Evolutionary conservation across 331 rosid genomes (phyloP), one percentile per base, ranked within the genome.

Genomic region (Ulmus americana): DNA sequence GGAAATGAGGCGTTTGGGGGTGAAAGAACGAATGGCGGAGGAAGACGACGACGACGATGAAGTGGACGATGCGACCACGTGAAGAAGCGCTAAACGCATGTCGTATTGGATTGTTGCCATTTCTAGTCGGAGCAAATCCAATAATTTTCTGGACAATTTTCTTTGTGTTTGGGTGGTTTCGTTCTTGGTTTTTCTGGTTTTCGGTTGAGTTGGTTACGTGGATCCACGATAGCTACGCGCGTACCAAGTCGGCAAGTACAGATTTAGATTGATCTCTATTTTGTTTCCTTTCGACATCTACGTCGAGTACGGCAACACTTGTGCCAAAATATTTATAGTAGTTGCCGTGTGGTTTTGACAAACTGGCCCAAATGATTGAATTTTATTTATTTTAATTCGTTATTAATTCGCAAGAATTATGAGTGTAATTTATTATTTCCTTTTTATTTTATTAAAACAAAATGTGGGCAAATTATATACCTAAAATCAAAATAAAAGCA

Each of bases 21-120:
- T 10, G 60, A 73, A 56, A 45, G 73, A 69, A 10, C 78, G 77
- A 75, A 84, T 65, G 52, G 84, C 61, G 14, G 86, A 83, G 22
- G 80, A 62, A 16, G 79, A 15, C 5, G 51, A 8, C 5, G 51
- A 8, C 5, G 59, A 2, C 42, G 66, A 8, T 20, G 70, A 39
- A 0, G 68, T 15, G 1, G 63, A 12, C 0, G 70, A 7, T 0
- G 68, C 35, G n/a, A 80, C 84, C 7, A 39, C 42, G 72, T 69
- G 85, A 40, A 77, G 41, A 54, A 69, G 68, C 9, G 81, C 81
- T 22, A 67, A 73, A 45, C 76, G 83, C 40, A 84, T 4, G 14
- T 92, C 97, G 71, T 71, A 73, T 62, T 77, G 97, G 52, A 89
- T 60, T 42, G 86, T 63, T 9, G 83, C 82, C 96, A 86, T 80